phyloP scores from a whole-genome alignment of 805 yeast genomes.

The Zygotorulaspora florentina region DNA sequence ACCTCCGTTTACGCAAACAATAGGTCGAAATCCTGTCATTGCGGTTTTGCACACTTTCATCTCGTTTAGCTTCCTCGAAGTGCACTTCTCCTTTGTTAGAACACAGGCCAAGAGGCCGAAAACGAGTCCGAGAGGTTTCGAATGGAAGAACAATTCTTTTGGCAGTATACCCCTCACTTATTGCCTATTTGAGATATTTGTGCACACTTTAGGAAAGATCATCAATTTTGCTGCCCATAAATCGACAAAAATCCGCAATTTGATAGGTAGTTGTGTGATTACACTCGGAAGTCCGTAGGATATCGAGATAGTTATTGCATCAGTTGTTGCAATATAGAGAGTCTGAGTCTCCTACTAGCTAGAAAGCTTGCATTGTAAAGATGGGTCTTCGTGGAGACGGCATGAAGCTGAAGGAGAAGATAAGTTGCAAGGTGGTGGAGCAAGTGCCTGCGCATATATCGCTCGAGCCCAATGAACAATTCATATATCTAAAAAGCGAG shows the following conservation, averaged over 20 bases:
- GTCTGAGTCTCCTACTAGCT: no score
- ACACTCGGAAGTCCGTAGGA: no score
- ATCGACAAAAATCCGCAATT: background rate
- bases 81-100: background rate
- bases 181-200: background rate
- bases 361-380: background rate
- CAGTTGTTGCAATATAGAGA: no score
- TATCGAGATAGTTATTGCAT: no score
- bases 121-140: slow-evolving; percentile 1
- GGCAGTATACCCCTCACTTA: background rate
- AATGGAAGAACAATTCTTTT: background rate
- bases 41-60: no score
- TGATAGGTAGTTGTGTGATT: background rate
- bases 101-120: background rate
- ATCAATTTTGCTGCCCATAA: background rate
- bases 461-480: slow-evolving; percentile 18
- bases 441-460: slow-evolving; percentile 14
- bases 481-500: slow-evolving; percentile 20
- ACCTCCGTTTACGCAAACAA: no score
- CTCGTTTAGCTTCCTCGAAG: no score
- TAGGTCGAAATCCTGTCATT: no score
- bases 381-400: slow-evolving; percentile 11
- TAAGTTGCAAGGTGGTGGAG: slow-evolving; percentile 9
- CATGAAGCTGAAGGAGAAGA: slow-evolving; percentile 6
- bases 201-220: background rate